phyloP scores from a whole-genome alignment of 805 yeast genomes.

The Nakazawaea wickerhamii region DNA sequence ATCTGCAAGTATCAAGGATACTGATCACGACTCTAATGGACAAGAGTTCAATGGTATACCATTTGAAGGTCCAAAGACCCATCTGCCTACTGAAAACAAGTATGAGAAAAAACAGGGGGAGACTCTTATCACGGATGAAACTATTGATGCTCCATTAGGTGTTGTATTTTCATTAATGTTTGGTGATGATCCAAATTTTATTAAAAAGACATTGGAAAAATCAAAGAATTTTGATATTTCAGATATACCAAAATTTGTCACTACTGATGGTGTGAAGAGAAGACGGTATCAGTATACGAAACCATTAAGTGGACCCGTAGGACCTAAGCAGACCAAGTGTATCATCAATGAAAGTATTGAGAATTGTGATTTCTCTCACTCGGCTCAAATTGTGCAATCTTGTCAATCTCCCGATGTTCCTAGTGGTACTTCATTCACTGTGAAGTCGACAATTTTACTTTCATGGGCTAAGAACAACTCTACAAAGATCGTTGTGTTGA shows the following conservation, averaged over 20 bases:
- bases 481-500: slow-evolving; percentile 48
- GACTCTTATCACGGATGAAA: slow-evolving; percentile 48
- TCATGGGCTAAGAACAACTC: slow-evolving; percentile 58
- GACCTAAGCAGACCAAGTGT: slow-evolving; percentile 73
- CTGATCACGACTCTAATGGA: slow-evolving; percentile 20
- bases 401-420: slow-evolving; percentile 83
- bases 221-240: slow-evolving; percentile 63
- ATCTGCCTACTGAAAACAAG: slow-evolving; percentile 29
- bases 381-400: slow-evolving; percentile 45
- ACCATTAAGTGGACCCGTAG: slow-evolving; percentile 63
- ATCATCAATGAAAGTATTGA: slow-evolving; percentile 55
- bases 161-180: slow-evolving; percentile 52
- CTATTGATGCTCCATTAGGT: slow-evolving; percentile 60
- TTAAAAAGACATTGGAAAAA: slow-evolving; percentile 40
- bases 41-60: slow-evolving; percentile 33
- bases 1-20: slow-evolving; percentile 16
- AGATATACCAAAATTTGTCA: slow-evolving; percentile 36
- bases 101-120: slow-evolving; percentile 45
- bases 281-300: slow-evolving; percentile 55
- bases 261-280: slow-evolving; percentile 22
- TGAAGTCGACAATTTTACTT: slow-evolving; percentile 50
- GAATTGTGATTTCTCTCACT: slow-evolving; percentile 41
- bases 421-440: slow-evolving; percentile 62
- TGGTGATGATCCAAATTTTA: slow-evolving; percentile 49
- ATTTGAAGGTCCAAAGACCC: slow-evolving; percentile 32